phyloP scores from a whole-genome alignment of 2,329 filamentous ascomycete species.

The Pestalotiopsis sp. region DNA sequence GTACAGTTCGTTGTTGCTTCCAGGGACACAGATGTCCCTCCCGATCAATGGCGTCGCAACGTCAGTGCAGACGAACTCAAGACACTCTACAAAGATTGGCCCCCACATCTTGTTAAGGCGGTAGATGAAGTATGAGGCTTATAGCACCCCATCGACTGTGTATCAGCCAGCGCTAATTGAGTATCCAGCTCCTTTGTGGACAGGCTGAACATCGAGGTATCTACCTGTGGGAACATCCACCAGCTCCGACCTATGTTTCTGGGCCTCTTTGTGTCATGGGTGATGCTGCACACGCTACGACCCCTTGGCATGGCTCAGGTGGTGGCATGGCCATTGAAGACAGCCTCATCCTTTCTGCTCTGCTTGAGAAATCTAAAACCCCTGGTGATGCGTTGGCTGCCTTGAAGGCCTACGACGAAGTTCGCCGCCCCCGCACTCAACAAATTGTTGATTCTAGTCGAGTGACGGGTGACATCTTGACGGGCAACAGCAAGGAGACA shows the following conservation, averaged over 20 bases:
- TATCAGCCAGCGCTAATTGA: not conserved
- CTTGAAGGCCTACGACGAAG: not conserved
- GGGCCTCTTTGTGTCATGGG: constrained; percentile 6
- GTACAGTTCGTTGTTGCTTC: constrained; percentile 23
- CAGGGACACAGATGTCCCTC: constrained; percentile 16
- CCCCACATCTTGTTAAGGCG: constrained; percentile 21
- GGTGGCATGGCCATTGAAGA: constrained; percentile 12
- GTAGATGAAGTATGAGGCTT: constrained; percentile 21
- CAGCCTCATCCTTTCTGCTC: constrained; percentile 14
- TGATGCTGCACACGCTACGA: constrained; percentile 11
- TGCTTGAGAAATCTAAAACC: constrained; percentile 19
- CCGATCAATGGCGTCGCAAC: constrained; percentile 21
- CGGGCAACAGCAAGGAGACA: not conserved
- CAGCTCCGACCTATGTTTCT: not conserved
- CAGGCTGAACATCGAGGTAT: constrained; percentile 20
- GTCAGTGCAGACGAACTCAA: constrained; percentile 22
- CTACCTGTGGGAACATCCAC: constrained; percentile 27
- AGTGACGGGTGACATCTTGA: not conserved
- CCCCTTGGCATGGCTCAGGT: constrained; percentile 9
- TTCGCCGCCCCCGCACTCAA: constrained; percentile 1
- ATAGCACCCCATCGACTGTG: not conserved
- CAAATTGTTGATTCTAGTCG: not conserved
- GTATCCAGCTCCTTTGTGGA: constrained; percentile 22
- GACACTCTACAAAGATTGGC: constrained; percentile 21
- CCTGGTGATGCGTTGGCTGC: constrained; percentile 17